A percentile compares a stretch with the other conserved stretches of the same genome.
phyloP scores from a whole-genome alignment of 768 basidiomycete species.

The Macrolepiota fuliginosa region DNA sequence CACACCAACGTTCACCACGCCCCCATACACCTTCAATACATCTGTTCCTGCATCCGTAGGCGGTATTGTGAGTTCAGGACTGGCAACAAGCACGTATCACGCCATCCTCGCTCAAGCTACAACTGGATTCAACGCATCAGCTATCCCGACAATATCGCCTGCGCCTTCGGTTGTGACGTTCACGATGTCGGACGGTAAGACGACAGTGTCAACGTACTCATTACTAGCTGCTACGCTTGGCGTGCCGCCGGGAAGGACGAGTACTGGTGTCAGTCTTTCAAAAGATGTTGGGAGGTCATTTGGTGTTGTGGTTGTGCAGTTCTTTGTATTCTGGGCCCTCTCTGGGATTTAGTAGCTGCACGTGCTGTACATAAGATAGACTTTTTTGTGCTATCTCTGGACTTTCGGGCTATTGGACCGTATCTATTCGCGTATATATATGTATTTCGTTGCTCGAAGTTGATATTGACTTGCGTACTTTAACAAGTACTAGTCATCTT shows the following conservation, averaged over 20 bases:
- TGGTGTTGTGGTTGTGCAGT: neutral
- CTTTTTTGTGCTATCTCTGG: neutral
- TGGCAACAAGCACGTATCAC: slow-evolving; percentile 71
- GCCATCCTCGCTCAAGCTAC: slow-evolving; percentile 45
- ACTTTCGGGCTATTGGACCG: neutral
- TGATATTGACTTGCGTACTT: neutral
- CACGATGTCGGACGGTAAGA: slow-evolving; percentile 53
- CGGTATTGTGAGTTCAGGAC: slow-evolving; percentile 55
- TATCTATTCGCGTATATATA: neutral
- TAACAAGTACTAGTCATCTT: neutral
- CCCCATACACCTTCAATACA: slow-evolving; percentile 67
- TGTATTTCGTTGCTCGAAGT: neutral
- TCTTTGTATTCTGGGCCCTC: neutral
- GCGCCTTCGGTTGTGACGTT: slow-evolving; percentile 52
- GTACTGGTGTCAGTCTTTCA: slow-evolving; percentile 16
- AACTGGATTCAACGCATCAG: slow-evolving; percentile 42
- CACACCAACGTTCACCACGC: slow-evolving; percentile 62
- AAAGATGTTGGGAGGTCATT: neutral
- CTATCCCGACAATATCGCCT: slow-evolving; percentile 55
- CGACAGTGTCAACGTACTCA: slow-evolving; percentile 48
- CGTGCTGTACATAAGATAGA: neutral
- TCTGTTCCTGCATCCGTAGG: slow-evolving; percentile 56
- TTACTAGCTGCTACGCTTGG: slow-evolving; percentile 56
- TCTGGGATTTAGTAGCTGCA: neutral
- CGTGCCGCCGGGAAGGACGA: slow-evolving; percentile 57